phyloP scores from a whole-genome alignment of 768 basidiomycete species.

The Rhodosporidiobolus sp. region DNA sequence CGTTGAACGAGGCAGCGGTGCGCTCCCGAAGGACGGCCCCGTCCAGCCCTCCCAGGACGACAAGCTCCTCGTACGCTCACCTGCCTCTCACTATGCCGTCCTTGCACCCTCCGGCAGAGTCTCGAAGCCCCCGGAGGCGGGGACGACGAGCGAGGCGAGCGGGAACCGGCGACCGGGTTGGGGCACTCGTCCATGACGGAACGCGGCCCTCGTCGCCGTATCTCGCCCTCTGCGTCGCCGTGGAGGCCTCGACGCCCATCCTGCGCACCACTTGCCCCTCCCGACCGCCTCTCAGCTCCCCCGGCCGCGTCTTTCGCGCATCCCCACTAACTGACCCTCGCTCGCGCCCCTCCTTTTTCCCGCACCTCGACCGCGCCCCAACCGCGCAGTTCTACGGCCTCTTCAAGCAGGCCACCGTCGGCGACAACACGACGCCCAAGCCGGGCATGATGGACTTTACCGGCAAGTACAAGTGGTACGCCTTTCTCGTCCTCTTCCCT shows the following conservation, averaged over 20 bases:
- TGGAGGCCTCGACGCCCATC: too few relatives aligned
- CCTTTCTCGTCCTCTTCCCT: conserved; percentile 24
- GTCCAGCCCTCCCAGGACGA: conserved; percentile 70
- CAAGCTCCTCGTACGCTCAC: conserved; percentile 67
- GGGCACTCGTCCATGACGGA: too few relatives aligned
- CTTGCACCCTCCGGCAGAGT: background rate
- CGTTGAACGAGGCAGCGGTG: conserved; percentile 9
- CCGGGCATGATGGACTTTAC: conserved; percentile 73
- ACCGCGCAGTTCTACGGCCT: conserved; percentile 81
- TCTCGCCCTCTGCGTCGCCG: too few relatives aligned
- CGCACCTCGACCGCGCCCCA: too few relatives aligned
- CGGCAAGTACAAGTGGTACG: conserved; percentile 87
- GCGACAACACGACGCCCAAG: conserved; percentile 32
- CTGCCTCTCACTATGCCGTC: background rate
- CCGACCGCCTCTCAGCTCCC: too few relatives aligned
- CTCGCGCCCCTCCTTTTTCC: background rate
- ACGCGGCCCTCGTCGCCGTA: too few relatives aligned
- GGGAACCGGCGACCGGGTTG: too few relatives aligned
- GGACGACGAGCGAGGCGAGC: too few relatives aligned
- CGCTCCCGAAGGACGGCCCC: conserved; percentile 61
- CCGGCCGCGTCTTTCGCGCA: background rate
- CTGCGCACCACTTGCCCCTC: too few relatives aligned
- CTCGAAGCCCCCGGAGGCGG: background rate
- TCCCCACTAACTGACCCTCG: background rate
- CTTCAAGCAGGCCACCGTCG: conserved; percentile 78